Evolutionary conservation across 495 filamentous ascomycete species (phyloP).

Genomic region (Lasiosphaeria miniovina): DNA sequence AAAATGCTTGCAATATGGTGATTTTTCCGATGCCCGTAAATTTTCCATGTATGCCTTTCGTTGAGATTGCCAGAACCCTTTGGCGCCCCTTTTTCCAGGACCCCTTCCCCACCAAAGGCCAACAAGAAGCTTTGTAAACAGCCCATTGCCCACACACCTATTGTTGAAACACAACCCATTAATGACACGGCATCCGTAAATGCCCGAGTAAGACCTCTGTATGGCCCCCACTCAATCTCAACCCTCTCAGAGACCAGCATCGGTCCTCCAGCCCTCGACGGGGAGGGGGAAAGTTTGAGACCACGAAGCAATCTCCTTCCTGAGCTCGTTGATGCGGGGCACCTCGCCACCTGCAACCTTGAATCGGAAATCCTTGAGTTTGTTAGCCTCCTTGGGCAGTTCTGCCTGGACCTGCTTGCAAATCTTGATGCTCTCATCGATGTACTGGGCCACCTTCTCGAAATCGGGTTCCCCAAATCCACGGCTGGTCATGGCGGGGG

Average conservation of each 20-base stretch:
- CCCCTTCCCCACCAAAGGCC: constrained; percentile 3
- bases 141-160: constrained; percentile 15
- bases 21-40: constrained; percentile 29
- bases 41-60: constrained; percentile 21
- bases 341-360: constrained; percentile 78
- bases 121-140: constrained; percentile 24
- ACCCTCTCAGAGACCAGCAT: constrained; percentile 44
- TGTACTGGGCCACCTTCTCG: constrained; percentile 83
- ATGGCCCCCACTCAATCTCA: background rate
- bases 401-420: constrained; percentile 78
- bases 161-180: constrained; percentile 20
- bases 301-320: constrained; percentile 87
- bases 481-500: constrained; percentile 93
- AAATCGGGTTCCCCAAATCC: constrained; percentile 94
- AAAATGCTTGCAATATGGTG: constrained; percentile 33
- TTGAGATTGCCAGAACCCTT: constrained; percentile 25
- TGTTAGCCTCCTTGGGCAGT: constrained; percentile 95
- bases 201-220: background rate
- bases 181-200: too few relatives aligned
- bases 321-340: constrained; percentile 72
- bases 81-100: background rate
- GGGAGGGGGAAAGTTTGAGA: constrained; percentile 90
- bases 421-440: constrained; percentile 76
- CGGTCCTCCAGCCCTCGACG: constrained; percentile 61
- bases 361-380: constrained; percentile 98